Conservation (phyloP, 2,329 filamentous ascomycete species). For the Diaporthe ampelina region DNA sequence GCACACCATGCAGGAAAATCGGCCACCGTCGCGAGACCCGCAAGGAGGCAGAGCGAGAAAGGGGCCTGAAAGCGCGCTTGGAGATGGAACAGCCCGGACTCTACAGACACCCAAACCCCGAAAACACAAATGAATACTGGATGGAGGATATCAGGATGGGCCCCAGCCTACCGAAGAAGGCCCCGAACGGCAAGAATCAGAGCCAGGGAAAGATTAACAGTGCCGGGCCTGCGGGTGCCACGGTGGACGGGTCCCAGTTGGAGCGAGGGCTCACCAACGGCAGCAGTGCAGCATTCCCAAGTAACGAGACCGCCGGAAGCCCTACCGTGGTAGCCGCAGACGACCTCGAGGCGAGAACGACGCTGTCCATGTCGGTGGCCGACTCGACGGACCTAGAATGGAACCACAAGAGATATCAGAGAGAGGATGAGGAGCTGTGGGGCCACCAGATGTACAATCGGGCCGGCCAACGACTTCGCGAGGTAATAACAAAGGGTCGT, state of each 20-base stretch:
- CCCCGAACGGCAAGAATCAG: slow-evolving; percentile 65
- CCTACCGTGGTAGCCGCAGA: slow-evolving; percentile 61
- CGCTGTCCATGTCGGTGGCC: slow-evolving; percentile 54
- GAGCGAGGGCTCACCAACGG: slow-evolving; percentile 44
- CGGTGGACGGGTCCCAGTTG: slow-evolving; percentile 54
- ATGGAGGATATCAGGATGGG: slow-evolving; percentile 87
- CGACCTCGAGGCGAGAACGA: slow-evolving; percentile 57
- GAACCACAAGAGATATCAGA: slow-evolving; percentile 85
- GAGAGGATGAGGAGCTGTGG: slow-evolving; percentile 91
- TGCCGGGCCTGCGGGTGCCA: slow-evolving; percentile 61
- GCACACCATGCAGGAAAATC: slow-evolving; percentile 82
- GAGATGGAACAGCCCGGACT: slow-evolving; percentile 78
- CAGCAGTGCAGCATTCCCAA: slow-evolving; percentile 50
- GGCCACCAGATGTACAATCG: slow-evolving; percentile 69
- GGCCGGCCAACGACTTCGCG: slow-evolving; percentile 69
- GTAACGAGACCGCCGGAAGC: slow-evolving; percentile 55
- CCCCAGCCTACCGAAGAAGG: slow-evolving; percentile 78
- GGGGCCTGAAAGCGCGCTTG: slow-evolving; percentile 73
- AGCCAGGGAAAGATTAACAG: slow-evolving; percentile 73
- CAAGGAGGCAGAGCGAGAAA: slow-evolving; percentile 77
- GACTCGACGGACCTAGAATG: slow-evolving; percentile 65
- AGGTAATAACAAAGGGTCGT: slow-evolving; percentile 71
- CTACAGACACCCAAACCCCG: slow-evolving; percentile 85
- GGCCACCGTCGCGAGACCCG: slow-evolving; percentile 78
- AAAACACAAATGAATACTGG: slow-evolving; percentile 92